Evolutionary conservation across 305 asterid genomes (phyloP).

Genomic region (Solanum aculeatissimum): DNA sequence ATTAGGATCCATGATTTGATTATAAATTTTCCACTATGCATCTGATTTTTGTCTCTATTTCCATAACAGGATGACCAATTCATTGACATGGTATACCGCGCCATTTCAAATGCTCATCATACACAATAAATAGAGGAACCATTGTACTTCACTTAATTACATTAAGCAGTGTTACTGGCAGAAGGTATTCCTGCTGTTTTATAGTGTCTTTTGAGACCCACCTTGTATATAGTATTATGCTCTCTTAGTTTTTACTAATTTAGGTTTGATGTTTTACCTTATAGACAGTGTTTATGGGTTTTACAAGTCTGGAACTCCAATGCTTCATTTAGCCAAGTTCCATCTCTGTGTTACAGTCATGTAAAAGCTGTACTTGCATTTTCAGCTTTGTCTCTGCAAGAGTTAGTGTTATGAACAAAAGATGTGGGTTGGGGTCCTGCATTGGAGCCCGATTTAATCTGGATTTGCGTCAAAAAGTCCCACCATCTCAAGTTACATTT

Average conservation of each 20-base stretch:
- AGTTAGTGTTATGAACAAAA: neutral
- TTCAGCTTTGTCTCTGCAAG: neutral
- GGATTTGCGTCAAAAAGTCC: too few relatives aligned
- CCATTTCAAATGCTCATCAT: conserved; percentile 39
- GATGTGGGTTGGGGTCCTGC: neutral
- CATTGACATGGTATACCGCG: conserved; percentile 55
- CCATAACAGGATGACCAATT: conserved; percentile 46
- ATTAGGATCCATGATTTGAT: neutral
- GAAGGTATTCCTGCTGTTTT: neutral
- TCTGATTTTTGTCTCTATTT: neutral
- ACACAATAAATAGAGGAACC: neutral
- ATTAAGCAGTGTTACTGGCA: neutral
- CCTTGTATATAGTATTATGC: neutral
- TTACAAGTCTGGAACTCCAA: neutral
- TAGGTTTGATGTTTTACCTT: neutral
- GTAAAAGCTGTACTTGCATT: neutral
- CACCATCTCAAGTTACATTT: too few relatives aligned
- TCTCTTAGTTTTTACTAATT: neutral
- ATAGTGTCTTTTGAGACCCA: neutral
- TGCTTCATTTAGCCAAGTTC: neutral
- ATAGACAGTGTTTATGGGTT: neutral
- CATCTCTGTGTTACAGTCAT: neutral
- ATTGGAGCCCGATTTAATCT: too few relatives aligned
- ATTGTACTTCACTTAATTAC: neutral
- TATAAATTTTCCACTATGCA: neutral